Evolutionary conservation across 1,284 basidiomycete species (phyloP), one percentile per base, ranked within the genome.

Genomic region (Inonotus hispidus): DNA sequence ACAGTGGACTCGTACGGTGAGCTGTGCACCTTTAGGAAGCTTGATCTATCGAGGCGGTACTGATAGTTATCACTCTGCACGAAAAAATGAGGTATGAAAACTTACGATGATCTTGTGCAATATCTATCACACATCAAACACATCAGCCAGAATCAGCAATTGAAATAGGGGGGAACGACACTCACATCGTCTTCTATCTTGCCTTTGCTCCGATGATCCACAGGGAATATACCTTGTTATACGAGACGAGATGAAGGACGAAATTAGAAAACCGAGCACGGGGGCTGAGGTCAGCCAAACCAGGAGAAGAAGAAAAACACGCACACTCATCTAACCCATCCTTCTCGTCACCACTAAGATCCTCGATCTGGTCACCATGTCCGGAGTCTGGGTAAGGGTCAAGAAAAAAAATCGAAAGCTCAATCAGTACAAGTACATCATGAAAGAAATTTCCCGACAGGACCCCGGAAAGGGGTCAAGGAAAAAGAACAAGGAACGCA

Each of bases 151-250:
- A 16, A 3, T 55, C 21, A 53, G 66, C 38, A 23, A 43, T 21
- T 43, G 19, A 43, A 43, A 16, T 29, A 1, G 6, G 27, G 45
- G 2, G 43, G 45, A 49, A 27, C 32, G 23, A 64, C n/a, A 43
- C 86, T 63, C 69, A 92, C 90, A 73, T 96, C 92, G 68, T 95
- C 93, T 10, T 91, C 82, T 58, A 95, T 88, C 68, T 92, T 84
- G 0, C 89, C 87, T 2, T 78, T 79, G 46, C 29, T 37, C 11
- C 39, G n/a, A 71, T 81, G 88, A 72, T 96, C 93, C 56, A 91
- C 73, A 58, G 93, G 93, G 69, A 92, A 95, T 65, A 95, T 92
- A 23, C 92, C 91, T 88, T 47, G 10, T 3, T 65, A 43, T 29
- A 2, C 60, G 32, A 65, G 56, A 16, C 27, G 23, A 16, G 13